Evolutionary conservation across 164 flowering plant species (phyloP), one percentile per base, ranked within the genome.

Genomic region (Tetracentron sinense): DNA sequence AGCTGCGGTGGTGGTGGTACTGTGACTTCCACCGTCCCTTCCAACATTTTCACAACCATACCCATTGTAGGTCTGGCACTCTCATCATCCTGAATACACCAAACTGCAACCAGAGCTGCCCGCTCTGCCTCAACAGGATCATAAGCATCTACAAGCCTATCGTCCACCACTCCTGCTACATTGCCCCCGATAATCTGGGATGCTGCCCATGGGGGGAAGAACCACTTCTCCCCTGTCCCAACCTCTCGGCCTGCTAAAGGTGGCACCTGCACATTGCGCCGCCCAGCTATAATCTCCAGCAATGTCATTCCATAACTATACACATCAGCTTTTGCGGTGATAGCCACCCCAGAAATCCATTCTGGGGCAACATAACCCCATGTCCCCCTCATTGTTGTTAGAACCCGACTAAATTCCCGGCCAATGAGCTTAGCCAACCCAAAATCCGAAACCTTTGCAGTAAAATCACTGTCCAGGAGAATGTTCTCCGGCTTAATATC

Each of bases 301-400:
- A 89, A 67, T n/a, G 92, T 87, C 98, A 92, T 92, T 15, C 98
- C 98, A 56, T 81, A 92, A 70, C 94, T 87, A 58, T 89, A 92
- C 3, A 92, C 97, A 66, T 89, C 97, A 1, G 92, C 93, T 66
- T 89, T 89, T 1, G 87, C 62, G 4, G 95, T 89, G 44, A 89
- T 89, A 20, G 86, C 86, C 38, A 82, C 81, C 7, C 94, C 92
- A 0, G 96, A 87, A 19, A 92, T 83, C 98, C 98, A 92, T 68
- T 92, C 98, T 0, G 96, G 98, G 0, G 98, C 98, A 12, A 92
- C 89, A 57, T 92, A 92, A 19, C 98, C 98, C 92, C 87, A 75
- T 0, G 98, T 92, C 0, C 98, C 98, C 61, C 96, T 78, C 87
- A 87, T 85, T 0, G 92, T 83, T 8, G 92, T 88, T 54, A 86